These are phyloP conservation scores for Hortiboletus campestris DNA, from an alignment of 768 basidiomycete genomes.

Conservation along the genomic window DNA sequence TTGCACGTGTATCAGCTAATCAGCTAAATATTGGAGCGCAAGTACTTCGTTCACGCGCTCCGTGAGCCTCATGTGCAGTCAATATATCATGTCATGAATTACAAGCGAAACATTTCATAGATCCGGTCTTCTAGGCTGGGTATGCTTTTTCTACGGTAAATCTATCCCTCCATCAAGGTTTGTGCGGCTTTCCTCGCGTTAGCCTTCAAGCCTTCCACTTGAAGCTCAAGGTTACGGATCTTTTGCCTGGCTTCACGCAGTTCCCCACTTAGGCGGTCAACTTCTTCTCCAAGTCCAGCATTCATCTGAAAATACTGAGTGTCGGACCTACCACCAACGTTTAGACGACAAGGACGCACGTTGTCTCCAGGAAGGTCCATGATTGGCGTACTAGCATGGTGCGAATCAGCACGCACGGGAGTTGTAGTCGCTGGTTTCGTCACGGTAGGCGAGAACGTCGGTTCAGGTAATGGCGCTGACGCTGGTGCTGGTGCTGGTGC, in stretches of 20 bases:
- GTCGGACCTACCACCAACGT: not conserved
- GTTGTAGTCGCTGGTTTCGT: slow-evolving; percentile 31
- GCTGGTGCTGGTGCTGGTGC: slow-evolving; percentile 22
- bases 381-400: slow-evolving; percentile 1
- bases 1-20: slow-evolving; percentile 24
- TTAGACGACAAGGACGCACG: slow-evolving; percentile 27
- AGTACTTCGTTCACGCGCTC: not conserved
- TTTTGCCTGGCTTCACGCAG: slow-evolving; percentile 78
- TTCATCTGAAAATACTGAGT: slow-evolving; percentile 11
- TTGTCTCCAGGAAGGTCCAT: slow-evolving; percentile 18
- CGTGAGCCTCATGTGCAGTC: slow-evolving; percentile 5
- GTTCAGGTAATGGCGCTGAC: slow-evolving; percentile 31
- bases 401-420: slow-evolving; percentile 14
- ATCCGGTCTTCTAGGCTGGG: not conserved
- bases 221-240: slow-evolving; percentile 80
- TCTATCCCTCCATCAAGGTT: slow-evolving; percentile 42
- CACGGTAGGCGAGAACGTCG: slow-evolving; percentile 32
- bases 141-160: not conserved
- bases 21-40: not conserved
- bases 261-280: slow-evolving; percentile 57
- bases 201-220: slow-evolving; percentile 70
- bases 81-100: not conserved
- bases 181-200: slow-evolving; percentile 78
- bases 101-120: not conserved
- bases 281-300: slow-evolving; percentile 50